Conservation (phyloP, 2,329 filamentous ascomycete species). For the Fonsecaea pugnacius region DNA sequence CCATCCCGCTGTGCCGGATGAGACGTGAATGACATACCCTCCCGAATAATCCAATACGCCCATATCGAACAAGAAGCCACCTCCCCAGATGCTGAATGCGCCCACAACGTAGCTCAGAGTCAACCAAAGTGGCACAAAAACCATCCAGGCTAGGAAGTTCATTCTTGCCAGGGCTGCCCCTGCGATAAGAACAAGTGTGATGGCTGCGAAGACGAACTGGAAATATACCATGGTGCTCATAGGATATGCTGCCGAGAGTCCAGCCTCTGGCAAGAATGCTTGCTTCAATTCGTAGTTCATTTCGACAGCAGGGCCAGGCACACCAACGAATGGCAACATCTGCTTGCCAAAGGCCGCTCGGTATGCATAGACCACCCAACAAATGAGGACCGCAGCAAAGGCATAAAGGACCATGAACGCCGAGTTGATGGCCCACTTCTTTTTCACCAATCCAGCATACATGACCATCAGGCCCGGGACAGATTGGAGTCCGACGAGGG, state of each 20-base stretch:
- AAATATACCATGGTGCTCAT: constrained; percentile 59
- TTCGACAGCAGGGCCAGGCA: constrained; percentile 52
- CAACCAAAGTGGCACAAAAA: constrained; percentile 58
- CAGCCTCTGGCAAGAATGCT: constrained; percentile 50
- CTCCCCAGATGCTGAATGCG: constrained; percentile 52
- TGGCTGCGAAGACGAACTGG: constrained; percentile 59
- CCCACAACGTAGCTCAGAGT: constrained; percentile 52
- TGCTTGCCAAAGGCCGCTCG: constrained; percentile 55
- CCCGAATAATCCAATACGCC: constrained; percentile 59
- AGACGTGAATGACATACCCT: constrained; percentile 60
- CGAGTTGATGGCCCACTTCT: constrained; percentile 56
- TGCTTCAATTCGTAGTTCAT: constrained; percentile 53
- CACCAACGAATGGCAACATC: constrained; percentile 56
- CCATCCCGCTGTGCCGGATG: constrained; percentile 57
- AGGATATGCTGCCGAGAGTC: constrained; percentile 50
- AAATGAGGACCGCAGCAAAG: constrained; percentile 54
- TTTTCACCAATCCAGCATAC: constrained; percentile 52
- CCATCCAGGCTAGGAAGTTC: constrained; percentile 58
- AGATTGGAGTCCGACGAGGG: constrained; percentile 56
- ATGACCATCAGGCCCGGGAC: constrained; percentile 56
- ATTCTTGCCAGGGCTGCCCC: constrained; percentile 55
- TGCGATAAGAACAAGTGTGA: constrained; percentile 55
- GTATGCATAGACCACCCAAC: constrained; percentile 58
- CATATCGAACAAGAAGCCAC: constrained; percentile 51
- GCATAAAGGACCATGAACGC: constrained; percentile 60